Conservation (phyloP, 257 asterid genomes). For the Scutellaria baicalensis region DNA sequence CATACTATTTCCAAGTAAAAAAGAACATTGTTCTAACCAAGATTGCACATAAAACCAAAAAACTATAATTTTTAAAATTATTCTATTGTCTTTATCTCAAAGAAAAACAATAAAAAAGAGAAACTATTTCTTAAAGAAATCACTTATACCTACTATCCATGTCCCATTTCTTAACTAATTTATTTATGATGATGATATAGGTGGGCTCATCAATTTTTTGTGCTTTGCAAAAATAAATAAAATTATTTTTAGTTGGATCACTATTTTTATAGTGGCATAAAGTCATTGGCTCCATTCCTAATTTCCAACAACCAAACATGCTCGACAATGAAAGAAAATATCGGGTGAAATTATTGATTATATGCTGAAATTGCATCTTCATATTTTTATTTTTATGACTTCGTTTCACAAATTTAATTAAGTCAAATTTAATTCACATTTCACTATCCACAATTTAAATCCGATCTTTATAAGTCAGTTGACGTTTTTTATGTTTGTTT, state of each 20-base stretch:
- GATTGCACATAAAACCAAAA: not conserved
- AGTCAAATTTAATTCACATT: no score
- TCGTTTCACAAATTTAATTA: no score
- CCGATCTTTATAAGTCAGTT: no score
- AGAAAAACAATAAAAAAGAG: slow-evolving; percentile 12
- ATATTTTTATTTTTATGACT: no score
- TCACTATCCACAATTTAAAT: no score
- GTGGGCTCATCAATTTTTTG: slow-evolving; percentile 12
- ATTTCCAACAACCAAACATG: slow-evolving; percentile 10
- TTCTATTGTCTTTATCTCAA: slow-evolving; percentile 13
- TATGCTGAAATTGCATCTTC: not conserved
- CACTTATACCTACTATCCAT: slow-evolving; percentile 34
- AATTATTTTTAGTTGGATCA: not conserved
- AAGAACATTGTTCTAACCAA: not conserved
- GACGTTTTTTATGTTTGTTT: no score
- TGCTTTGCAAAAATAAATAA: not conserved
- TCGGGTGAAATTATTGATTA: not conserved
- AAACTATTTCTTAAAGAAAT: slow-evolving; percentile 45
- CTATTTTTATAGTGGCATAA: slow-evolving; percentile 6
- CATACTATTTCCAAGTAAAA: slow-evolving; percentile 9
- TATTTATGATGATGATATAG: slow-evolving; percentile 6
- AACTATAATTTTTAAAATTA: not conserved
- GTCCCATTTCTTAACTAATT: slow-evolving; percentile 15
- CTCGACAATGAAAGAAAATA: not conserved
- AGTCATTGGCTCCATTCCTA: not conserved